Conservation (phyloP, 1,139 yeast genomes). For the Nadsonia starkeyi-henricii region DNA sequence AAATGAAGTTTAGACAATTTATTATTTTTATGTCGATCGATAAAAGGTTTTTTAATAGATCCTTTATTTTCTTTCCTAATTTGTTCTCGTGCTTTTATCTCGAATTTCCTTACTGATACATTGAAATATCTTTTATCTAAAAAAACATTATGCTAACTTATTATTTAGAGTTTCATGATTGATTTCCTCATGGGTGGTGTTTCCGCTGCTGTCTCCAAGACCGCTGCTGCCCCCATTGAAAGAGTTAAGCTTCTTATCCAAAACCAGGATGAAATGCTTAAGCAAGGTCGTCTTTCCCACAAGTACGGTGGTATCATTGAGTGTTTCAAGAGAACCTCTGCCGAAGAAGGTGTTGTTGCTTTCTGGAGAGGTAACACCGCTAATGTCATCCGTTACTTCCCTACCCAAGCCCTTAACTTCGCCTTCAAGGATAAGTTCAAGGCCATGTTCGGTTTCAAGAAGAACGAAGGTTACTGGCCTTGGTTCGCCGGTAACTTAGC, state of each 20-base stretch:
- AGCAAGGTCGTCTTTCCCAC: slow-evolving; percentile 60
- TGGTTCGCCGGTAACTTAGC: slow-evolving; percentile 75
- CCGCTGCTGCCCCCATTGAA: slow-evolving; percentile 78
- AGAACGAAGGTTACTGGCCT: slow-evolving; percentile 49
- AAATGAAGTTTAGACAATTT: too few species aligned
- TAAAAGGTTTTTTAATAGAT: too few species aligned
- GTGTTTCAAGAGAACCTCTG: slow-evolving; percentile 60
- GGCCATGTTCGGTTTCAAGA: slow-evolving; percentile 56
- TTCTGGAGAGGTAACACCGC: slow-evolving; percentile 85
- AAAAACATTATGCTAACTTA: not conserved
- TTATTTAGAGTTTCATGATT: slow-evolving; percentile 28
- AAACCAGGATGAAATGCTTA: slow-evolving; percentile 74
- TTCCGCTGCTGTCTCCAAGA: slow-evolving; percentile 74
- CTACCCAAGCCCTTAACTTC: slow-evolving; percentile 73
- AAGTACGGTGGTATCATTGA: slow-evolving; percentile 57
- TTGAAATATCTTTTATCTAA: too few species aligned
- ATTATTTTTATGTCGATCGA: too few species aligned
- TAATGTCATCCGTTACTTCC: slow-evolving; percentile 73
- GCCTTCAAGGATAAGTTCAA: slow-evolving; percentile 77
- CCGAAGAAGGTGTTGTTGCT: slow-evolving; percentile 55
- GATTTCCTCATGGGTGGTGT: slow-evolving; percentile 73
- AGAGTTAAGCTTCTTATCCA: slow-evolving; percentile 70
- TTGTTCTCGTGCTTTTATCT: too few species aligned
- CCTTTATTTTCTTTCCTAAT: too few species aligned
- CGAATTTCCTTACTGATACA: too few species aligned